Conservation (phyloP, 129 eudicot genomes). For the Centaurea solstitialis region DNA sequence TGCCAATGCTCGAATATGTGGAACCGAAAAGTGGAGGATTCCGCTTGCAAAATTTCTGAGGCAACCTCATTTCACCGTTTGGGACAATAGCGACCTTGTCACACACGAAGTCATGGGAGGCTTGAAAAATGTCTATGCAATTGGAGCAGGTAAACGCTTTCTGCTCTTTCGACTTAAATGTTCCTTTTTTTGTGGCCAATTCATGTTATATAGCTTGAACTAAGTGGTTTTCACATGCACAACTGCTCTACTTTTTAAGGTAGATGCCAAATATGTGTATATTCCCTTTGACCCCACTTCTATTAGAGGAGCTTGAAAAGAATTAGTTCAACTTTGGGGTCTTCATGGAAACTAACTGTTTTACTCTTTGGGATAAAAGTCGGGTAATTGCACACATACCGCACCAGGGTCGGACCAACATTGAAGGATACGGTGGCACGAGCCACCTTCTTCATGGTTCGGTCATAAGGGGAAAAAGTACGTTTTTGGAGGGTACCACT, state of each 20-base stretch:
- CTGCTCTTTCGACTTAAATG: not conserved
- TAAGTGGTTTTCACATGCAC: not conserved
- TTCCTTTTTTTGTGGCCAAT: not conserved
- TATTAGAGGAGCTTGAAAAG: not conserved
- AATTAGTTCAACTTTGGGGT: not conserved
- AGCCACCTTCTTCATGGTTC: no score
- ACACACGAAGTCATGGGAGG: conserved; percentile 98
- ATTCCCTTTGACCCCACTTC: not conserved
- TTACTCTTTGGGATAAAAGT: not conserved
- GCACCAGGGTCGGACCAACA: no score
- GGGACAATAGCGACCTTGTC: conserved; percentile 88
- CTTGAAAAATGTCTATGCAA: conserved; percentile 84
- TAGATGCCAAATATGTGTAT: not conserved
- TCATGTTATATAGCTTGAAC: not conserved
- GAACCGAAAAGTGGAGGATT: conserved; percentile 72
- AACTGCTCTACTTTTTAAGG: not conserved
- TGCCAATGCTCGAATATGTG: conserved; percentile 93
- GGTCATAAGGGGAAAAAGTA: no score
- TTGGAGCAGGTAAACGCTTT: conserved; percentile 77
- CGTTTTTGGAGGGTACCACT: no score
- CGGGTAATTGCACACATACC: not conserved
- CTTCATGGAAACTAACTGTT: not conserved
- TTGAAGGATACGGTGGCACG: no score
- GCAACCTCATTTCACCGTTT: conserved; percentile 84
- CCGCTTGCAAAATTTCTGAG: conserved; percentile 75